Conservation (phyloP, 1,284 basidiomycete genomes). For the Fomitiporia mediterranea region DNA sequence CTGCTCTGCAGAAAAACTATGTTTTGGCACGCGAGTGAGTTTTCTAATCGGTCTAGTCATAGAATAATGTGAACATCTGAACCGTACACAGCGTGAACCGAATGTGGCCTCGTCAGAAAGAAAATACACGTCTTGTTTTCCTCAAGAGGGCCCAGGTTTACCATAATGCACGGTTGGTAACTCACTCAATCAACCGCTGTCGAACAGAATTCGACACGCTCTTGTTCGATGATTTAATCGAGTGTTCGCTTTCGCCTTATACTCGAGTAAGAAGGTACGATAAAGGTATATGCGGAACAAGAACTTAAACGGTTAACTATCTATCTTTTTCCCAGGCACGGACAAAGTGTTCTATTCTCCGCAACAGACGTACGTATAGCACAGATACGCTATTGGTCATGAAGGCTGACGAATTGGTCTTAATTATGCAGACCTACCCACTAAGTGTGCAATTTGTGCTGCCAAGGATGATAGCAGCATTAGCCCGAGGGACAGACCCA, state of each 20-base stretch:
- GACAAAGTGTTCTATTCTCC: constrained; percentile 68
- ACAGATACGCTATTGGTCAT: background rate
- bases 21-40: constrained; percentile 63
- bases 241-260: constrained; percentile 84
- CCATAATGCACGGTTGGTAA: constrained; percentile 66
- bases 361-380: constrained; percentile 53
- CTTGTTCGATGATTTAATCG: constrained; percentile 74
- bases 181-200: constrained; percentile 77
- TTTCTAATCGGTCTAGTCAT: background rate
- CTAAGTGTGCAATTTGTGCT: constrained; percentile 75
- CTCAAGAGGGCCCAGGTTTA: constrained; percentile 78
- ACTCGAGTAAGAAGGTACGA: constrained; percentile 68
- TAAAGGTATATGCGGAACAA: too few species aligned
- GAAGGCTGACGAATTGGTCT: background rate
- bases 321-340: constrained; percentile 44
- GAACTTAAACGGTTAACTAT: background rate
- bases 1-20: constrained; percentile 65
- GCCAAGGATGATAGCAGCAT: constrained; percentile 68
- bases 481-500: constrained; percentile 75
- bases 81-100: constrained; percentile 56
- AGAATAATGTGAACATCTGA: constrained; percentile 14
- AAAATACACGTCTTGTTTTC: constrained; percentile 71
- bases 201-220: constrained; percentile 79
- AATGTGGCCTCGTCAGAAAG: constrained; percentile 66
- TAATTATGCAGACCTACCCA: constrained; percentile 60